phyloP scores from a whole-genome alignment of 192 early-diverging fungal species.

The Diversispora epigaea region DNA sequence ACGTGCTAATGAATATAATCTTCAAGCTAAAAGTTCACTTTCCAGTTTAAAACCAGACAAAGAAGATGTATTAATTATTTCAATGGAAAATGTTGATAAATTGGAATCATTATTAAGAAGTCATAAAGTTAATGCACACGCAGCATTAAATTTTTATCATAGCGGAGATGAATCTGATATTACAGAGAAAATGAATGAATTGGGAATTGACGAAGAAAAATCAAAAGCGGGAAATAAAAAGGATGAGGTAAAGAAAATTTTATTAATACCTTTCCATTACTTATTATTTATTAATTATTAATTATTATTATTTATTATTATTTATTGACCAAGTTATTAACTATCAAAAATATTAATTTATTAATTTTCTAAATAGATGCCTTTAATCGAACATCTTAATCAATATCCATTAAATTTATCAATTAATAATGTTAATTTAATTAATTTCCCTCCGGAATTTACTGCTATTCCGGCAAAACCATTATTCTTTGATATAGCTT shows the following conservation, averaged over 20 bases:
- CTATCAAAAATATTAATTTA: background rate
- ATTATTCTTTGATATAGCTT: constrained; percentile 77
- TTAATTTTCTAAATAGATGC: constrained; percentile 37
- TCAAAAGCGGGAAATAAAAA: background rate
- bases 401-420: constrained; percentile 51
- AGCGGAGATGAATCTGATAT: constrained; percentile 41
- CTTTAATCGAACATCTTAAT: constrained; percentile 56
- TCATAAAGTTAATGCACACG: constrained; percentile 56
- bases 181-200: constrained; percentile 40
- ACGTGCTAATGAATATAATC: constrained; percentile 52
- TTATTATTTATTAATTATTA: background rate
- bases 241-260: constrained; percentile 7
- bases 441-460: constrained; percentile 67
- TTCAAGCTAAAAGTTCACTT: constrained; percentile 50
- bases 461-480: constrained; percentile 70
- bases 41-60: constrained; percentile 35
- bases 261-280: background rate
- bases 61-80: constrained; percentile 46
- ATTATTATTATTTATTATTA: background rate
- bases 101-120: constrained; percentile 50
- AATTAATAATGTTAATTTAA: constrained; percentile 49
- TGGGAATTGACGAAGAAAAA: constrained; percentile 33
- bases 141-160: constrained; percentile 50
- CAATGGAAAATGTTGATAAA: constrained; percentile 39
- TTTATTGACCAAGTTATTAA: background rate